Conservation (phyloP, 495 filamentous ascomycete species). For the Astrocystis sublimbata region DNA sequence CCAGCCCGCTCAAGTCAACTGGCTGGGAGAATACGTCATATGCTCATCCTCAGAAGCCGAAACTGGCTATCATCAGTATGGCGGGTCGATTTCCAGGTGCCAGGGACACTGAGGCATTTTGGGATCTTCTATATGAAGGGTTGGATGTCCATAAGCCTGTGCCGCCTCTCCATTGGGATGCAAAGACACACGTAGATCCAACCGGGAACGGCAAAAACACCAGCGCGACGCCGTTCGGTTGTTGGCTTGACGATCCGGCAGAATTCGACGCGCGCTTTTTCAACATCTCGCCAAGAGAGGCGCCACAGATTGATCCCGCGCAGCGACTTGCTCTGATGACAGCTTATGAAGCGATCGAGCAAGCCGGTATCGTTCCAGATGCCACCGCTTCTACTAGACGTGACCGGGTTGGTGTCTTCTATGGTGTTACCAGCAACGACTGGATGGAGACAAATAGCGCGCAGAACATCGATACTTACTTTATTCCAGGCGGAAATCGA, state of each 20-base stretch:
- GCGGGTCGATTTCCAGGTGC: constrained; percentile 64
- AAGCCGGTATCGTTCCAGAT: constrained; percentile 74
- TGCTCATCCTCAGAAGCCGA: constrained; percentile 1
- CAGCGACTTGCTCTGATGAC: constrained; percentile 73
- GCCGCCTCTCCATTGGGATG: not conserved
- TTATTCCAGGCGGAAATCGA: constrained; percentile 73
- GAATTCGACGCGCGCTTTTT: constrained; percentile 64
- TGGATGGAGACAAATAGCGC: constrained; percentile 72
- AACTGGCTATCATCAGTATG: constrained; percentile 66
- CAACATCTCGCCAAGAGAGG: constrained; percentile 86
- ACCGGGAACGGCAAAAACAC: constrained; percentile 59
- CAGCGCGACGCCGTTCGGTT: constrained; percentile 67
- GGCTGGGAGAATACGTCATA: too few relatives aligned
- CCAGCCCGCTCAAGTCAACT: too few relatives aligned
- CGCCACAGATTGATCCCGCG: constrained; percentile 74
- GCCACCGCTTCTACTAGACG: not conserved
- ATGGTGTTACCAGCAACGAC: constrained; percentile 63
- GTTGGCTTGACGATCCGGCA: constrained; percentile 27
- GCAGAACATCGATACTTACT: constrained; percentile 79
- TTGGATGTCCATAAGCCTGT: not conserved
- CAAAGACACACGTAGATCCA: not conserved
- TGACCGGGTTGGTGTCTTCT: not conserved
- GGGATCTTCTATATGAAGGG: constrained; percentile 34
- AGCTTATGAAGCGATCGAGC: constrained; percentile 80
- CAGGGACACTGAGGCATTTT: constrained; percentile 57